Evolutionary conservation across 352 stramenopile species (phyloP).

Genomic region (Thraustochytrium sp.): DNA sequence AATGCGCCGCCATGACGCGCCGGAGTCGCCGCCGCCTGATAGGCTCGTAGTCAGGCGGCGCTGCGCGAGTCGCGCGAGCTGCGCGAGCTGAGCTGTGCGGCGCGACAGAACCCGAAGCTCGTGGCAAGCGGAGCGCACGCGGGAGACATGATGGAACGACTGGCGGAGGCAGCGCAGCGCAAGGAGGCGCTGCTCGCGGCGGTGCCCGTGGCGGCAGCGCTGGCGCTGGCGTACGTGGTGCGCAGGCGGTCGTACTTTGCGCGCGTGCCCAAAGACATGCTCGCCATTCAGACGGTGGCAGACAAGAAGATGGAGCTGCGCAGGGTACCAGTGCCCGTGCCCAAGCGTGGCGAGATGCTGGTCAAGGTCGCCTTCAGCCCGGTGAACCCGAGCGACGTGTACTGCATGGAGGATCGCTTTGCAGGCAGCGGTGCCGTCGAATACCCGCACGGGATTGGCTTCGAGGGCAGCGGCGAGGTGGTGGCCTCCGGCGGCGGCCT

Average conservation of each 20-base stretch:
- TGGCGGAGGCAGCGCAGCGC: too few species aligned
- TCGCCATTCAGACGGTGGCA: neutral
- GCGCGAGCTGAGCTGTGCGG: too few species aligned
- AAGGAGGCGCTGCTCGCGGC: too few species aligned
- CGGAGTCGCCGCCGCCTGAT: too few species aligned
- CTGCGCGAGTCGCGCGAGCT: too few species aligned
- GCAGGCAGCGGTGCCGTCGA: neutral
- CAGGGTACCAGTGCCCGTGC: conserved; percentile 28
- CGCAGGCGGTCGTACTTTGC: neutral
- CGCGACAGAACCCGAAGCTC: too few species aligned
- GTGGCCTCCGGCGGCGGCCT: conserved; percentile 44
- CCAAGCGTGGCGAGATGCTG: conserved; percentile 44
- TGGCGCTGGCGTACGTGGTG: neutral
- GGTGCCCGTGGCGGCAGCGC: neutral
- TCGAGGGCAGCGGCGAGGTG: conserved; percentile 47
- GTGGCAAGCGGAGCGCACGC: too few species aligned
- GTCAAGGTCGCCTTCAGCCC: conserved; percentile 47
- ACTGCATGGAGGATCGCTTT: neutral
- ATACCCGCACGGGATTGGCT: conserved; percentile 42
- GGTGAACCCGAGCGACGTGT: conserved; percentile 49
- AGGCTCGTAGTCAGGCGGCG: too few species aligned
- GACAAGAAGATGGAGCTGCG: neutral
- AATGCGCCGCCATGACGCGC: too few species aligned
- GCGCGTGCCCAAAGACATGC: neutral
- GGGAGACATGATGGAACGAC: too few species aligned